Percentiles rank a stretch among this genome's conserved stretches.
Conservation (phyloP, 805 yeast genomes). For the Maudiozyma saulgeensis region DNA sequence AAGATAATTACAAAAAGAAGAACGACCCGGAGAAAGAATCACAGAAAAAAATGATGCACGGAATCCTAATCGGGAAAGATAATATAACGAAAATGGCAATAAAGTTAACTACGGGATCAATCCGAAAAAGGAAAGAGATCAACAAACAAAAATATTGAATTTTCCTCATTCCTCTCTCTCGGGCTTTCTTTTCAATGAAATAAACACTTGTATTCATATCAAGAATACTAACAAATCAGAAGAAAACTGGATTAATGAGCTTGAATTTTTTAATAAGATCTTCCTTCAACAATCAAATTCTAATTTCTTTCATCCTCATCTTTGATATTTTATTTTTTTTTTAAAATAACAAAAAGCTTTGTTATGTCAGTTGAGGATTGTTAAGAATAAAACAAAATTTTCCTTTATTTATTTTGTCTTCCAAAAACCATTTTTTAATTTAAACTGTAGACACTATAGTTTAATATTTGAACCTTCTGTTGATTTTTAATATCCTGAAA, state of each 20-base stretch:
- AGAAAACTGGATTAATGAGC: neutral
- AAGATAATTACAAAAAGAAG: neutral
- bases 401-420: neutral
- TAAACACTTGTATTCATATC: neutral
- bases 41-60: neutral
- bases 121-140: neutral
- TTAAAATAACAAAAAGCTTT: neutral
- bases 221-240: neutral
- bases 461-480: no score
- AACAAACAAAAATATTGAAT: neutral
- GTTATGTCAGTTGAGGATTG: neutral
- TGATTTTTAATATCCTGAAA: no score
- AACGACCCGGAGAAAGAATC: neutral
- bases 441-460: no score
- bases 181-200: neutral
- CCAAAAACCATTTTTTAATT: no score
- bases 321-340: neutral
- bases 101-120: neutral
- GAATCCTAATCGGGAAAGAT: neutral
- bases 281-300: no score
- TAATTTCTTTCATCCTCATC: neutral
- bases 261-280: neutral
- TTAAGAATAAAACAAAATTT: neutral
- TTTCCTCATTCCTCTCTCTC: neutral
- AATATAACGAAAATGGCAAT: neutral